Conservation (phyloP, 345 rosid genomes). For the Laguncularia racemosa region DNA sequence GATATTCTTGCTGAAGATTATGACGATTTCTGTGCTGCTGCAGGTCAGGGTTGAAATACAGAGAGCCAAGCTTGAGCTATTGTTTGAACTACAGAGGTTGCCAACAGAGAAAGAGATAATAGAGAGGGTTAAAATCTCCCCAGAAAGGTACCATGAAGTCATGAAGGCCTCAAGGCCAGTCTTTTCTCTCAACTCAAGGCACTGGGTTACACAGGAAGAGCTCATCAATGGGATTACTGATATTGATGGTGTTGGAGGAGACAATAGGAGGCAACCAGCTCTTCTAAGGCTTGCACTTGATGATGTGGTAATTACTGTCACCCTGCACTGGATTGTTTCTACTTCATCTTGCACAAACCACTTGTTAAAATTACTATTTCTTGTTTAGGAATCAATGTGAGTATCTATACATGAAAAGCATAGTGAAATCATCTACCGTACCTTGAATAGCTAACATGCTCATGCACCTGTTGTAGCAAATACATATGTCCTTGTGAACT, state of each 20-base stretch:
- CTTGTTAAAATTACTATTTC: too few species aligned
- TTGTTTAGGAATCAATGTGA: too few species aligned
- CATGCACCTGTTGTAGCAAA: too few species aligned
- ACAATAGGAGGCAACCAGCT: conserved; percentile 61
- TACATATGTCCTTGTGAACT: too few species aligned
- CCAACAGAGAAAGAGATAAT: conserved; percentile 74
- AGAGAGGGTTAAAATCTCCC: conserved; percentile 55
- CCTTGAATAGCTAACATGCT: too few species aligned
- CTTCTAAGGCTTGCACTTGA: conserved; percentile 95
- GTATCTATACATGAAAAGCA: too few species aligned
- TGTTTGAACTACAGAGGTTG: conserved; percentile 50
- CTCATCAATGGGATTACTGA: conserved; percentile 67
- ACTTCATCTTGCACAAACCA: not conserved
- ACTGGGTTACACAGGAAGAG: conserved; percentile 76
- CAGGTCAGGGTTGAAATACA: conserved; percentile 82
- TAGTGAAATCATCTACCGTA: too few species aligned
- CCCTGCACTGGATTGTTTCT: not conserved
- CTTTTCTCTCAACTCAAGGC: conserved; percentile 67
- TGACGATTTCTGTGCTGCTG: conserved; percentile 2
- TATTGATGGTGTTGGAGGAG: conserved; percentile 60
- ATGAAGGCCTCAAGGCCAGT: conserved; percentile 67
- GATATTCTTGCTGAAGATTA: too few species aligned
- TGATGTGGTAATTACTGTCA: conserved; percentile 58
- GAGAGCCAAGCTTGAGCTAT: conserved; percentile 55
- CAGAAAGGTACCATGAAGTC: conserved; percentile 79